Base-by-base conservation (phyloP, 1,284 basidiomycete genomes). In the Cutaneotrichosporon sp. region DNA sequence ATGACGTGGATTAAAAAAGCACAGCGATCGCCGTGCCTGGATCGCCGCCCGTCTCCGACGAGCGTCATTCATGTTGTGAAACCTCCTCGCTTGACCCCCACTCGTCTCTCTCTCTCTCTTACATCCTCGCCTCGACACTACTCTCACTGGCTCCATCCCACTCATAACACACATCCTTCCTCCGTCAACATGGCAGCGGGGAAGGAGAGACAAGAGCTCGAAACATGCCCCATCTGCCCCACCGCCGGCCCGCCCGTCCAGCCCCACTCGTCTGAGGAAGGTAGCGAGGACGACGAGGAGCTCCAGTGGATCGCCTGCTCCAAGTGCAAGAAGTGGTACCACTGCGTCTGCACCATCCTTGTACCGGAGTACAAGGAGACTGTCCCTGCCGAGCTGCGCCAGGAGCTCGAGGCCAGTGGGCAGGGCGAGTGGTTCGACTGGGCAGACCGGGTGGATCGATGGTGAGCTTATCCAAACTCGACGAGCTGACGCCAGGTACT, bases 221-320 rank as follows among this genome's bases (percentile, higher is more conserved):
- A 71, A 42, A 55, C 60, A 10, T 71, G 69, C 25, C 33, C 65
- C 13, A 45, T 69, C n/a, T 71, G 69, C 33, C 63, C 65, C 8
- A n/a, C 51, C 3, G 34, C 61, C 1, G 69, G 69, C 18, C 60
- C 66, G 7, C 69, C 67, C 1, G 36, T 49, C 18, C 59, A 53
- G 1, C 56, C 29, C 5, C 56, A 45, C 24, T 25, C 62, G 25
- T 25, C 52, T 14, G 31, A n/a, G n/a, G n/a, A n/a, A 49, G 38
- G 8, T 58, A 38, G 49, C 33, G 45, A 31, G 9, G 63, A 64
- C 34, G 60, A 49, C 54, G 66, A 20, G n/a, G 67, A 64, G 16
- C 63, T 77, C 31, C 62, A 66, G 25, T 80, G 79, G 79, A 73
- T 80, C 56, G 75, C 69, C 8, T 80, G 79, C 54, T 67, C 68